phyloP scores from a whole-genome alignment of 2,329 filamentous ascomycete genomes.

The Simplicillium aogashimaense region DNA sequence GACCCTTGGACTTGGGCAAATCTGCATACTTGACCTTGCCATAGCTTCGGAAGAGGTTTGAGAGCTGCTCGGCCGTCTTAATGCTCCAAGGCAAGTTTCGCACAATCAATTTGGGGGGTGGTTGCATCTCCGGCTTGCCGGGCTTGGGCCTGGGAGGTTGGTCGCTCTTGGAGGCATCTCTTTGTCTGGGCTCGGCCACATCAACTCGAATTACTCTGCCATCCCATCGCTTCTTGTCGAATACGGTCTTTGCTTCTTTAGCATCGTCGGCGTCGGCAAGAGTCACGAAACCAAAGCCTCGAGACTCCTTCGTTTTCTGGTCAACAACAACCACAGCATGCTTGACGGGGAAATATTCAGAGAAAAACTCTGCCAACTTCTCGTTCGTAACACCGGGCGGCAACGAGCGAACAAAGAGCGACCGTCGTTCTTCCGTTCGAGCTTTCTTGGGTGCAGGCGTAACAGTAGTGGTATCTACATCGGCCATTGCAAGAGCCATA shows the following conservation, averaged over 20 bases:
- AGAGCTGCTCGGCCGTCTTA: conserved; percentile 73
- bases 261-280: conserved; percentile 93
- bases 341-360: conserved; percentile 87
- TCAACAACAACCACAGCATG: conserved; percentile 91
- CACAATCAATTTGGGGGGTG: conserved; percentile 71
- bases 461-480: conserved; percentile 18
- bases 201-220: conserved; percentile 80
- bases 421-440: conserved; percentile 51
- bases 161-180: conserved; percentile 41
- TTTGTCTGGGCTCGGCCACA: conserved; percentile 74
- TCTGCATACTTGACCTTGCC: conserved; percentile 86
- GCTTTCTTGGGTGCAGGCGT: conserved; percentile 39
- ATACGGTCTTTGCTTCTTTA: conserved; percentile 65
- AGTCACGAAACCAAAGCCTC: conserved; percentile 90
- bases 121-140: conserved; percentile 48
- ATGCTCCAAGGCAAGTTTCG: conserved; percentile 95
- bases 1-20: conserved; percentile 67
- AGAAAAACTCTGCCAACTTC: conserved; percentile 79
- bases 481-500: conserved; percentile 17
- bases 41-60: conserved; percentile 71
- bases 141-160: conserved; percentile 34
- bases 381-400: conserved; percentile 72
- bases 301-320: conserved; percentile 73
- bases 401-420: conserved; percentile 86
- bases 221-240: conserved; percentile 68